Percentiles rank a stretch among this genome's conserved stretches.
phyloP scores from a whole-genome alignment of 1,284 basidiomycete genomes.

The Sutorius eximius region DNA sequence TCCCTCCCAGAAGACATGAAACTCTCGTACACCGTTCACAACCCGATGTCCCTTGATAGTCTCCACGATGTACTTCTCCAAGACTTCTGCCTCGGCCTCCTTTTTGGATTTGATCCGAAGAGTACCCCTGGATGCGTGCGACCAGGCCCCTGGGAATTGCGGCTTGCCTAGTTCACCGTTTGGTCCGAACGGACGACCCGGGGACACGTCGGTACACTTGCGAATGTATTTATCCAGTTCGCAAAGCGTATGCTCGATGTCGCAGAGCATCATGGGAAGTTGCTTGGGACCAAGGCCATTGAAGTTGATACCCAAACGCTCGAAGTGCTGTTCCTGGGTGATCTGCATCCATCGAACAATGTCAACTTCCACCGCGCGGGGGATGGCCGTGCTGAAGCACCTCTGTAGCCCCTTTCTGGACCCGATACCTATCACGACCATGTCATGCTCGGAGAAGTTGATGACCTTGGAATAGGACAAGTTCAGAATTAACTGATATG shows the following conservation, averaged over 20 bases:
- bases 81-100: slow-evolving; percentile 39
- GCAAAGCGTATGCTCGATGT: slow-evolving; percentile 67
- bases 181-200: slow-evolving; percentile 33
- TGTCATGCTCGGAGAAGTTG: slow-evolving; percentile 59
- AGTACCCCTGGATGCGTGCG: slow-evolving; percentile 38
- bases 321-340: slow-evolving; percentile 54
- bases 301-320: slow-evolving; percentile 49
- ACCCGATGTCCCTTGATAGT: slow-evolving; percentile 34
- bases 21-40: slow-evolving; percentile 39
- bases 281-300: slow-evolving; percentile 45
- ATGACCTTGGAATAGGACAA: slow-evolving; percentile 55
- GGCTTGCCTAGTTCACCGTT: slow-evolving; percentile 30
- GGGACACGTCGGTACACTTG: slow-evolving; percentile 24
- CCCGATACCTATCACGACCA: slow-evolving; percentile 60
- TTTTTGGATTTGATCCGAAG: slow-evolving; percentile 40
- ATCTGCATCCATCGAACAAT: slow-evolving; percentile 58
- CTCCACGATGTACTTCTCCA: slow-evolving; percentile 41
- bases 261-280: slow-evolving; percentile 52
- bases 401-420: slow-evolving; percentile 50
- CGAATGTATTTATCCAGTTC: slow-evolving; percentile 68
- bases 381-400: slow-evolving; percentile 34
- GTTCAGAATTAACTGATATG: slow-evolving; percentile 57
- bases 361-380: slow-evolving; percentile 44
- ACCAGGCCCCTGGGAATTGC: slow-evolving; percentile 55
- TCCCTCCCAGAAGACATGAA: slow-evolving; percentile 60